Conservation (phyloP, 192 early-diverging fungal genomes). For the Polychytrium aggregatum region DNA sequence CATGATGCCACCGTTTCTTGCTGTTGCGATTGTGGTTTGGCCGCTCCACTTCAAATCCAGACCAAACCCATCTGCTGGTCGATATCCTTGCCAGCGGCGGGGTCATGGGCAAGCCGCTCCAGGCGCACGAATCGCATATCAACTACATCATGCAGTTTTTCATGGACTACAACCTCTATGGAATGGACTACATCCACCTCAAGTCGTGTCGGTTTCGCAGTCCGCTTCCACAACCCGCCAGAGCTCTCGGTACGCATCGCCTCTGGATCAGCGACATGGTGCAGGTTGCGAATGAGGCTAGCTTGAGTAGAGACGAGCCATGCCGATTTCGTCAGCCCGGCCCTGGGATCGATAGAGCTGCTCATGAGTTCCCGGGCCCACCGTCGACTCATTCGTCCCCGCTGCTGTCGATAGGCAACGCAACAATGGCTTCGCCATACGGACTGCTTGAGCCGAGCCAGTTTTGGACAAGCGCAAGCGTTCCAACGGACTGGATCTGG, state of each 20-base stretch:
- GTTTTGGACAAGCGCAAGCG: background rate
- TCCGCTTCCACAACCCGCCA: slow-evolving; percentile 2
- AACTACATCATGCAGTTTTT: slow-evolving; percentile 75
- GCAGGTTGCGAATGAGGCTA: no score
- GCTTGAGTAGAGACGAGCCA: no score
- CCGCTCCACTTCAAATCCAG: slow-evolving; percentile 37
- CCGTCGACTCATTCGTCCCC: no score
- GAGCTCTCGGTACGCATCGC: background rate
- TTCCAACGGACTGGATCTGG: background rate
- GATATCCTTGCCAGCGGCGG: slow-evolving; percentile 60
- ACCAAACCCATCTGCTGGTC: slow-evolving; percentile 39
- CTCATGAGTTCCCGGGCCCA: no score
- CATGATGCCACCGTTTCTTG: no score
- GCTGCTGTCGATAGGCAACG: no score
- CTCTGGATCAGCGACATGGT: background rate
- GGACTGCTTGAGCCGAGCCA: no score
- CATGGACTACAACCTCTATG: slow-evolving; percentile 76
- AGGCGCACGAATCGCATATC: slow-evolving; percentile 75
- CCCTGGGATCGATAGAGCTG: no score
- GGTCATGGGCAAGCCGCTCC: slow-evolving; percentile 54
- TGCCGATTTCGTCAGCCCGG: no score
- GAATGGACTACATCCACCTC: slow-evolving; percentile 70
- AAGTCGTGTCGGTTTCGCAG: slow-evolving; percentile 27
- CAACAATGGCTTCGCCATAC: no score
- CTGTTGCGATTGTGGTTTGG: no score